A percentile compares a stretch with the other conserved stretches of the same genome.
Evolutionary conservation across 371 early-diverging fungal genomes (phyloP).

Genomic region (Parasitella parasitica): DNA sequence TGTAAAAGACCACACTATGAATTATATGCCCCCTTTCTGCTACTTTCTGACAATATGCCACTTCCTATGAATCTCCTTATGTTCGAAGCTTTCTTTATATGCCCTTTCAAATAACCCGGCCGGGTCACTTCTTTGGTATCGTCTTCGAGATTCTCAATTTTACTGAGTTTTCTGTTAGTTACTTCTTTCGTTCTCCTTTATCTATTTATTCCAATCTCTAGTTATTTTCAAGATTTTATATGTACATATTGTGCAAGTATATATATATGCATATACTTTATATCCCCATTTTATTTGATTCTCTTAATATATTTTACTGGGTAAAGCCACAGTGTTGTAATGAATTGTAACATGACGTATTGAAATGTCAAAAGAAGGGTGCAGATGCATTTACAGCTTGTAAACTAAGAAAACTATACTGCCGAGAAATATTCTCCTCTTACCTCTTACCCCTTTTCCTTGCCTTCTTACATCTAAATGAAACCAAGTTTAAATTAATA

Average conservation of each 20-base stretch:
- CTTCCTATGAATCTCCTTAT: not conserved
- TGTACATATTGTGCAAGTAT: not conserved
- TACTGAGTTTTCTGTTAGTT: not conserved
- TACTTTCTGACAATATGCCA: not conserved
- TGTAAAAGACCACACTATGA: not conserved
- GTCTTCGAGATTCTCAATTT: not conserved
- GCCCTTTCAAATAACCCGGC: not conserved
- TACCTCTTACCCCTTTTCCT: not conserved
- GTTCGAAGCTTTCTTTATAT: not conserved
- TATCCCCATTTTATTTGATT: not conserved
- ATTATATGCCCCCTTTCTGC: not conserved
- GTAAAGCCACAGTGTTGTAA: not conserved
- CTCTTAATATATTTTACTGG: no score
- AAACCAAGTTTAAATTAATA: not conserved
- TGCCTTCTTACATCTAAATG: not conserved
- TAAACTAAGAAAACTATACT: no score
- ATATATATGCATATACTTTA: not conserved
- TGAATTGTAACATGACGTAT: not conserved
- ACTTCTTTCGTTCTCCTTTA: not conserved
- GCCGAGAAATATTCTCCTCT: no score
- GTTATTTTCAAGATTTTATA: not conserved
- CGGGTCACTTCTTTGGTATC: not conserved
- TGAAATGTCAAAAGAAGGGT: not conserved
- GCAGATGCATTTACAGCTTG: not conserved
- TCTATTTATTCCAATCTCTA: not conserved